Conservation (phyloP, 352 stramenopile genomes). For the Pythium sp. region DNA sequence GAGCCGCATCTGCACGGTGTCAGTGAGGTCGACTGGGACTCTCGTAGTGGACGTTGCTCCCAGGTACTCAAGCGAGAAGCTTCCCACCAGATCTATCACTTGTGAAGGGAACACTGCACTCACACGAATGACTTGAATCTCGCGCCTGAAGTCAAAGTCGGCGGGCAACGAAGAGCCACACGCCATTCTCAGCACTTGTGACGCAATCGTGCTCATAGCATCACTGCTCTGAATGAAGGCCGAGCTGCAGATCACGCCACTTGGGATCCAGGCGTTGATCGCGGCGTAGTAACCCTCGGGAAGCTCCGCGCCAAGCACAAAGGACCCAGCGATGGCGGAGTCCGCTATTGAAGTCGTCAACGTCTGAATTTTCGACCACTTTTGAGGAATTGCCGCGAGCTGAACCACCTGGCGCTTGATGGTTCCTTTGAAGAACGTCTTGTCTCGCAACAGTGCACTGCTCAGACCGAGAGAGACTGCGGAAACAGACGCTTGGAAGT, state of each 20-base stretch:
- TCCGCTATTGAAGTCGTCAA: conserved; percentile 10
- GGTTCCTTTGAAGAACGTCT: conserved; percentile 7
- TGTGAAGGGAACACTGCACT: conserved; percentile 8
- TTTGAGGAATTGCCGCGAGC: neutral
- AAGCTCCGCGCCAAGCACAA: conserved; percentile 3
- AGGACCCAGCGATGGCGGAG: conserved; percentile 6
- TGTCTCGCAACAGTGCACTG: conserved; percentile 8
- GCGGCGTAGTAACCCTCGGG: conserved; percentile 10
- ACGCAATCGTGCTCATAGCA: neutral
- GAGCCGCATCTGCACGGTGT: conserved; percentile 9
- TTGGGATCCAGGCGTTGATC: neutral
- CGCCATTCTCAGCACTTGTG: conserved; percentile 9
- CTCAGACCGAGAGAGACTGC: conserved; percentile 6
- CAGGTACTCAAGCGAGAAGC: conserved; percentile 8
- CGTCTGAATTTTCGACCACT: conserved; percentile 6
- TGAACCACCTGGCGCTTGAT: conserved; percentile 16
- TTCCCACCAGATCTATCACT: conserved; percentile 4
- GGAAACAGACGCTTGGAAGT: conserved; percentile 10
- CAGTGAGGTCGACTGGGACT: conserved; percentile 5
- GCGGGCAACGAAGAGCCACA: neutral
- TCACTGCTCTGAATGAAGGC: conserved; percentile 7
- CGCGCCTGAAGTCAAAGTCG: neutral
- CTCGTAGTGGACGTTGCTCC: neutral
- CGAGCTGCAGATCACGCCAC: conserved; percentile 7
- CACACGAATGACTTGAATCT: conserved; percentile 16